A percentile compares a stretch with the other conserved stretches of the same genome.
Evolutionary conservation across 1,139 yeast genomes (phyloP).

Genomic region (Yamadazyma kanchanaburiensis): DNA sequence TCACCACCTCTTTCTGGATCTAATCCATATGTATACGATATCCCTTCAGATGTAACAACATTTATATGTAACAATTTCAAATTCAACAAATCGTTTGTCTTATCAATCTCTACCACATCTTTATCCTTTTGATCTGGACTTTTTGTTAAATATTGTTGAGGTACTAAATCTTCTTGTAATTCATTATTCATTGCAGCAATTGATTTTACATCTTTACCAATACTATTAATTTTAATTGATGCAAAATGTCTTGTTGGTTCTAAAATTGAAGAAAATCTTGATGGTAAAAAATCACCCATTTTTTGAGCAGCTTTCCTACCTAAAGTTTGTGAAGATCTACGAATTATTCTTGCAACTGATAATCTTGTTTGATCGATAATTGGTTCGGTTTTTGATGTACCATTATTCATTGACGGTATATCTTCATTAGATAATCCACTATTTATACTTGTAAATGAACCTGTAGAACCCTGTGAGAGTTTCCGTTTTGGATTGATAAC

Average conservation of each 20-base stretch:
- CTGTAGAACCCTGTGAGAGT: slow-evolving; percentile 39
- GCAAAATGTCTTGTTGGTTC: slow-evolving; percentile 96
- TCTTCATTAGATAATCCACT: slow-evolving; percentile 34
- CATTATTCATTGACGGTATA: slow-evolving; percentile 12
- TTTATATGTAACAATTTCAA: slow-evolving; percentile 59
- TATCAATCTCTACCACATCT: slow-evolving; percentile 11
- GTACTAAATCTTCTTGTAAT: slow-evolving; percentile 35
- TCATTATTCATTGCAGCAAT: slow-evolving; percentile 56
- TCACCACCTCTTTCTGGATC: slow-evolving; percentile 94
- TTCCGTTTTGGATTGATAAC: slow-evolving; percentile 30
- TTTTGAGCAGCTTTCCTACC: slow-evolving; percentile 83
- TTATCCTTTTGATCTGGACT: slow-evolving; percentile 15
- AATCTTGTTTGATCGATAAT: slow-evolving; percentile 66
- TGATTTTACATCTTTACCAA: slow-evolving; percentile 57
- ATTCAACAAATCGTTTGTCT: slow-evolving; percentile 33
- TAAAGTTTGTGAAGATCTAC: slow-evolving; percentile 53
- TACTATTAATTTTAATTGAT: slow-evolving; percentile 74
- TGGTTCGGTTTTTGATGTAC: slow-evolving; percentile 47
- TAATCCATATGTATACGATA: slow-evolving; percentile 77
- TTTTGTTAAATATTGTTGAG: slow-evolving; percentile 28
- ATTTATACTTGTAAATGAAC: slow-evolving; percentile 34
- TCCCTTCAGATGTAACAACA: slow-evolving; percentile 87
- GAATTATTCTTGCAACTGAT: slow-evolving; percentile 67
- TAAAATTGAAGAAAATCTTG: slow-evolving; percentile 77
- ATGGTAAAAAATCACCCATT: slow-evolving; percentile 84